These are phyloP conservation scores for Penicillium chermesinum DNA, from an alignment of 495 filamentous ascomycete genomes.

Conservation along the genomic window DNA sequence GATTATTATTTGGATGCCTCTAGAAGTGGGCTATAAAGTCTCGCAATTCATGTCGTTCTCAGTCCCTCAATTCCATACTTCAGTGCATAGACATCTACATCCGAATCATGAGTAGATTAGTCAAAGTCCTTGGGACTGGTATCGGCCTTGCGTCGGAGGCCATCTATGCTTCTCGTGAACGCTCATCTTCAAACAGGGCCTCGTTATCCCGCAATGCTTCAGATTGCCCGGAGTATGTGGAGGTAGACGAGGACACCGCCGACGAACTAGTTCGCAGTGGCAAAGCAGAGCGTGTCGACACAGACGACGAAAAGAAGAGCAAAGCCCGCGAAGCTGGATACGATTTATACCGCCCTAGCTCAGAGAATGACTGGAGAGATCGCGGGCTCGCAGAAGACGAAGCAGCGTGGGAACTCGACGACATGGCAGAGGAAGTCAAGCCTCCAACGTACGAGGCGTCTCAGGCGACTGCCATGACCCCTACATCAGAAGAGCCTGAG, in stretches of 20 bases:
- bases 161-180: conserved; percentile 9
- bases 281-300: not conserved
- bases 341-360: not conserved
- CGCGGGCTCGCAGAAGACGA: conserved; percentile 4
- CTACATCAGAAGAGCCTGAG: not conserved
- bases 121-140: conserved; percentile 7
- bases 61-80: not conserved
- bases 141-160: conserved; percentile 15
- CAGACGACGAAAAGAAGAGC: not conserved
- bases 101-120: conserved; percentile 4
- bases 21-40: no score
- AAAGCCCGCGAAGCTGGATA: not conserved
- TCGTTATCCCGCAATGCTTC: not conserved
- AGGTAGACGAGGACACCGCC: not conserved
- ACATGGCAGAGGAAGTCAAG: conserved; percentile 9
- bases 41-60: not conserved
- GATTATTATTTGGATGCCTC: no score
- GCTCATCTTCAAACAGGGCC: not conserved
- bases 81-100: not conserved
- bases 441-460: not conserved
- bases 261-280: not conserved
- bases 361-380: not conserved
- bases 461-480: not conserved
- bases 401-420: conserved; percentile 16
- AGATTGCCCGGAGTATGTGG: not conserved